Percentiles rank a stretch among this genome's conserved stretches.
phyloP scores from a whole-genome alignment of 176 grass and related monocot species.

The Carex scoparia region DNA sequence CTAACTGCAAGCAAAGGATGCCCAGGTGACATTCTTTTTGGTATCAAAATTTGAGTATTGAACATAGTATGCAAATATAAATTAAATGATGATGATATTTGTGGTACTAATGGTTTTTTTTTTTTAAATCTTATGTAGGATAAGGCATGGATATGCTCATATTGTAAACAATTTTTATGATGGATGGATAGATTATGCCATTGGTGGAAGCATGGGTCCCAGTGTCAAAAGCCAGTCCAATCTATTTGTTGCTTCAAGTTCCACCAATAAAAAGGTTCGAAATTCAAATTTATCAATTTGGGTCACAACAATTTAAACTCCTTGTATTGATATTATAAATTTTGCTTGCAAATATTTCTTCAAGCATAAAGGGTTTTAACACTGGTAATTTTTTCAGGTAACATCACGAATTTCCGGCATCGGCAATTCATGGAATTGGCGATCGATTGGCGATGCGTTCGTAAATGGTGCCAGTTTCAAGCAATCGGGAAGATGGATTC shows the following conservation, averaged over 20 bases:
- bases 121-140: slow-evolving; percentile 29
- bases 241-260: slow-evolving; percentile 45
- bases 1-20: slow-evolving; percentile 79
- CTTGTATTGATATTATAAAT: neutral
- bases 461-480: slow-evolving; percentile 61
- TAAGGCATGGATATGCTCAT: slow-evolving; percentile 72
- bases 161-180: slow-evolving; percentile 75
- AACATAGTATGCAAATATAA: neutral
- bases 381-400: slow-evolving; percentile 27
- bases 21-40: slow-evolving; percentile 36
- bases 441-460: slow-evolving; percentile 58
- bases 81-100: neutral
- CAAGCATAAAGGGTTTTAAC: neutral
- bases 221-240: slow-evolving; percentile 79
- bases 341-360: neutral
- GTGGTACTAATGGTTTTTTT: neutral
- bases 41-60: neutral
- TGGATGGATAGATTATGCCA: slow-evolving; percentile 75
- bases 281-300: neutral
- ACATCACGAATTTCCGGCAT: slow-evolving; percentile 32
- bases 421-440: slow-evolving; percentile 44
- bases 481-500: slow-evolving; percentile 43
- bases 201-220: slow-evolving; percentile 66
- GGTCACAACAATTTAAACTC: neutral
- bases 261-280: slow-evolving; percentile 41